Evolutionary conservation across 495 filamentous ascomycete genomes (phyloP).

Genomic region (Copromyces sp.): DNA sequence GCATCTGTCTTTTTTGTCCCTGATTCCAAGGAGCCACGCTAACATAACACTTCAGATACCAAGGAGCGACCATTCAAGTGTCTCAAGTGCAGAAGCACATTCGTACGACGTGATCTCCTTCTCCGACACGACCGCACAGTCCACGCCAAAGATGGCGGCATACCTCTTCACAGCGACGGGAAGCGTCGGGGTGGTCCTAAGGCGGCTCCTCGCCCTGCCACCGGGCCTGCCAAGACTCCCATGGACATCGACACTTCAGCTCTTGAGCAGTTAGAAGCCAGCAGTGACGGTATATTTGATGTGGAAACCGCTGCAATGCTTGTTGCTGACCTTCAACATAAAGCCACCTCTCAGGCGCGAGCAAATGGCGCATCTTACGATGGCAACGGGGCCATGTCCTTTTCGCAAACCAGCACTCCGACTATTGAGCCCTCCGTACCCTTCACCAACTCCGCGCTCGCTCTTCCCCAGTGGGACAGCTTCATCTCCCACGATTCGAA

Average conservation of each 20-base stretch:
- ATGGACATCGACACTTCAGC: slow-evolving; percentile 80
- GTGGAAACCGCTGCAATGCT: slow-evolving; percentile 98
- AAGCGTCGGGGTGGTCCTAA: slow-evolving; percentile 75
- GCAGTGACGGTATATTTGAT: slow-evolving; percentile 90
- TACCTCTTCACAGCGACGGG: slow-evolving; percentile 87
- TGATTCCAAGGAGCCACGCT: not conserved
- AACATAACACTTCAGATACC: slow-evolving; percentile 54
- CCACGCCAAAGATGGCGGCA: slow-evolving; percentile 95
- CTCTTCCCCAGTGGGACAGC: slow-evolving; percentile 80
- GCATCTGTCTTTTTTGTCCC: not conserved
- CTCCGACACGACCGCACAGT: slow-evolving; percentile 97
- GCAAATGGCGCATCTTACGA: slow-evolving; percentile 48
- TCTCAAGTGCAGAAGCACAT: slow-evolving; percentile 94
- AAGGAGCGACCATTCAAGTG: slow-evolving; percentile 99
- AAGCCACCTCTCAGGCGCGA: slow-evolving; percentile 77
- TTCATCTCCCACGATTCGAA: slow-evolving; percentile 63
- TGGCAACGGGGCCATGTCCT: slow-evolving; percentile 58
- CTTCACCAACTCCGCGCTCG: slow-evolving; percentile 63
- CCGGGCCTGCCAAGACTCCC: slow-evolving; percentile 66
- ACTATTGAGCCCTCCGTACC: slow-evolving; percentile 61
- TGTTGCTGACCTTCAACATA: slow-evolving; percentile 97
- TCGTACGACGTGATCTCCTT: slow-evolving; percentile 91
- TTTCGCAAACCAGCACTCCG: slow-evolving; percentile 56
- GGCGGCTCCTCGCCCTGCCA: slow-evolving; percentile 45
- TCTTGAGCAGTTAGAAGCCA: slow-evolving; percentile 89